Evolutionary conservation across 2,329 filamentous ascomycete species (phyloP).

Genomic region (Diaporthe ampelina): DNA sequence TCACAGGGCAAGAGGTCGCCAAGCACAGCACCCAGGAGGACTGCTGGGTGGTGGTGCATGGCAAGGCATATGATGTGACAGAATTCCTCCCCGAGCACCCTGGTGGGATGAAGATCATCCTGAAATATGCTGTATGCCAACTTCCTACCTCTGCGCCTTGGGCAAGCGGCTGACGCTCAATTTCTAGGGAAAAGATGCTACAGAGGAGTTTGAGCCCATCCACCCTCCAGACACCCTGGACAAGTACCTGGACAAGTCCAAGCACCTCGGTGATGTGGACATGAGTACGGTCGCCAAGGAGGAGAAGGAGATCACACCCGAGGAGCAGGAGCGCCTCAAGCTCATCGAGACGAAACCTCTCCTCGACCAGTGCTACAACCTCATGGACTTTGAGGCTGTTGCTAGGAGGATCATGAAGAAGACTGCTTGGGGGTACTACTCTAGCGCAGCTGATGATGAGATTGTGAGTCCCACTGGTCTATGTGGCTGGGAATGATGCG

Average conservation of each 20-base stretch:
- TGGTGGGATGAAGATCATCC: conserved; percentile 90
- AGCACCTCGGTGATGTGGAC: conserved; percentile 91
- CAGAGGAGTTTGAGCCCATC: conserved; percentile 91
- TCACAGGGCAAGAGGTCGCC: conserved; percentile 67
- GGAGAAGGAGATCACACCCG: conserved; percentile 74
- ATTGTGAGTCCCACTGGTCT: conserved; percentile 68
- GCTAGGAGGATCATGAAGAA: conserved; percentile 94
- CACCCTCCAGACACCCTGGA: conserved; percentile 88
- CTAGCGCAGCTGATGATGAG: conserved; percentile 90
- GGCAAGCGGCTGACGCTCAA: conserved; percentile 4
- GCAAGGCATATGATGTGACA: conserved; percentile 90
- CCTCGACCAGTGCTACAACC: conserved; percentile 90
- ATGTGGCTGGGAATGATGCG: background rate
- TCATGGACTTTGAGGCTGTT: conserved; percentile 96
- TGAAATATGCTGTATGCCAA: conserved; percentile 83
- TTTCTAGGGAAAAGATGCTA: conserved; percentile 86
- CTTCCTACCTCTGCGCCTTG: too few species aligned
- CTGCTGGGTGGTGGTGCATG: conserved; percentile 92
- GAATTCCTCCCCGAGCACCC: conserved; percentile 94
- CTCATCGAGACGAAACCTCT: conserved; percentile 82
- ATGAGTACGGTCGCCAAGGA: conserved; percentile 80
- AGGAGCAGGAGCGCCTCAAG: conserved; percentile 76
- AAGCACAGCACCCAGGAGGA: conserved; percentile 86
- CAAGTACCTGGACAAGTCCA: conserved; percentile 85
- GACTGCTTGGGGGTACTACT: conserved; percentile 98